A percentile compares a stretch with the other conserved stretches of the same genome.
These are phyloP conservation scores for Skeletonema marinoi DNA, from an alignment of 108 stramenopile species.

Conservation along the genomic window DNA sequence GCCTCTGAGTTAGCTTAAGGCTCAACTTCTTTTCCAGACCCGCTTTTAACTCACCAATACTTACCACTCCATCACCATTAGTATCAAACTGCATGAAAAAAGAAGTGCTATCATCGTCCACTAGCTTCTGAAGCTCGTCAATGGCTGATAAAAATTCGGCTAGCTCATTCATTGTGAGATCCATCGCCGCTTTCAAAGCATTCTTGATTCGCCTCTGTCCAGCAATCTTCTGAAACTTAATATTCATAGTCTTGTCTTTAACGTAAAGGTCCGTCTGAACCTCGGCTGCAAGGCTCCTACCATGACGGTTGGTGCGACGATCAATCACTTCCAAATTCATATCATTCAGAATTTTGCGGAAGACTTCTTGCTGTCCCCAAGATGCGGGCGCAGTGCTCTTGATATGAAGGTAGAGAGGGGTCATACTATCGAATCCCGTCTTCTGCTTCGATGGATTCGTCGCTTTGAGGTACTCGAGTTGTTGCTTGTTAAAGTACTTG, in stretches of 20 bases:
- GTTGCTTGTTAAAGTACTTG: too few relatives aligned
- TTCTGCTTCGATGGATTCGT: too few relatives aligned
- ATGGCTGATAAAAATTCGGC: background rate
- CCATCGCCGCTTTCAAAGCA: background rate
- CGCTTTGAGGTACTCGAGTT: too few relatives aligned
- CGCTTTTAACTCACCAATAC: background rate
- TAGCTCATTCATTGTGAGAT: background rate
- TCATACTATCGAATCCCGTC: too few relatives aligned
- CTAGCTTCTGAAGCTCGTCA: background rate
- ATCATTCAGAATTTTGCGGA: too few relatives aligned
- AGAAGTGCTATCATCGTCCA: background rate
- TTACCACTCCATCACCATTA: background rate
- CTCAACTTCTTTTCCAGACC: background rate
- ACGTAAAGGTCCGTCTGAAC: too few relatives aligned
- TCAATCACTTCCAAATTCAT: too few relatives aligned
- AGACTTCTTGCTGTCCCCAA: too few relatives aligned
- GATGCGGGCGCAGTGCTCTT: too few relatives aligned
- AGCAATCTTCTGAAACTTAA: background rate
- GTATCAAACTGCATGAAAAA: background rate
- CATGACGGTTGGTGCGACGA: conserved; percentile 51
- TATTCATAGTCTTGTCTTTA: background rate
- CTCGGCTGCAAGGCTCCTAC: too few relatives aligned
- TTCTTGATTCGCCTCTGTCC: conserved; percentile 1
- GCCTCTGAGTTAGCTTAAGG: background rate
- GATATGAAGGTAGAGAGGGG: too few relatives aligned